Base-by-base conservation (phyloP, 2,329 filamentous ascomycete genomes). In the Epicoccum nigrum region DNA sequence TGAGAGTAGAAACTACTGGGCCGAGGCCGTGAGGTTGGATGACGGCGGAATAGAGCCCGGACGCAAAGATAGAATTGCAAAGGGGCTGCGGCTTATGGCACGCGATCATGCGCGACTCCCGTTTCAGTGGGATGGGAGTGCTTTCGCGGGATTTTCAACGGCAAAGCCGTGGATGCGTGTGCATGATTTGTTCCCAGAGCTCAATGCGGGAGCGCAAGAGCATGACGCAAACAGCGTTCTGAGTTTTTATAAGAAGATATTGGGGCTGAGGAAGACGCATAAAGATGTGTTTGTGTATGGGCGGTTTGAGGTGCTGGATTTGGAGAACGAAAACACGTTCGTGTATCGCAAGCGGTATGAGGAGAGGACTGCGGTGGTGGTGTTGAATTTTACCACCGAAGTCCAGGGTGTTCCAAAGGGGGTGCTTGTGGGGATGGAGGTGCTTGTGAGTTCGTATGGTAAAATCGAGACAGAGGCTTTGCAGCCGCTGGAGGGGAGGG, bases 21-120 rank as follows among this genome's bases (percentile, higher is more conserved):
- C 69, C 19, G 69, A 74, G 52, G 63, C 60, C 15, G 70, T 74
- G 21, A 16, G 43, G 1, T 17, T 52, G 4, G 49, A 52, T 7
- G 37, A 38, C 1, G 39, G 59, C 15, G 63, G 63, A 0, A 58
- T 70, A 68, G 64, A 67, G 45, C 60, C 72, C 69, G 65, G 64
- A 16, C 55, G 65, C 4, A 65, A 59, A 33, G 51, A 63, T 25
- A 51, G 44, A 68, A 77, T 64, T 44, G 74, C 69, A 69, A 60
- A 77, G 55, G 77, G 82, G n/a, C 77, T 86, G 62, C 80, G 83
- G 54, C 76, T 79, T 56, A 84, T 85, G 65, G 84, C 81, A 7
- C 70, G 88, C 17, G 88, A 92, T 70, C 88, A 92, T 68, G 84
- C 83, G 7, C 80, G 88, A 37, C 85, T 86, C 0, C 88, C 88